A percentile compares a stretch with the other conserved stretches of the same genome.
phyloP scores from a whole-genome alignment of 192 early-diverging fungal species.

The Oehlia diaphana region DNA sequence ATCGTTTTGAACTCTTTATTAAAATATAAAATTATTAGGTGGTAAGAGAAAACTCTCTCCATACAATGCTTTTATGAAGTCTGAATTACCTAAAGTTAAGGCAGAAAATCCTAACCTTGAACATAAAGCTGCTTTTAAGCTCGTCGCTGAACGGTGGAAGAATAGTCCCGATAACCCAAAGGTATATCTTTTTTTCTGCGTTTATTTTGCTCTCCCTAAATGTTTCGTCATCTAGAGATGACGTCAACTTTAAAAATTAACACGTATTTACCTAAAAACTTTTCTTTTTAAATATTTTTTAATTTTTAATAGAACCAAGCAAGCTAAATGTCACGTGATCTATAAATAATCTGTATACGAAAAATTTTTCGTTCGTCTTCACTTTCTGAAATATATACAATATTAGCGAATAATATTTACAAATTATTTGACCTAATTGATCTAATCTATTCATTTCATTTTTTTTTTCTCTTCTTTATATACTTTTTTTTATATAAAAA shows the following conservation, averaged over 20 bases:
- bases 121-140: constrained; percentile 72
- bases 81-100: constrained; percentile 69
- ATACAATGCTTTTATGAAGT: constrained; percentile 75
- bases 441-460: no score
- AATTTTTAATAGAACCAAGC: constrained; percentile 3
- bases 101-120: constrained; percentile 52
- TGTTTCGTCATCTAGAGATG: neutral
- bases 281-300: neutral
- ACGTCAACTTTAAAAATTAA: neutral
- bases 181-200: constrained; percentile 27
- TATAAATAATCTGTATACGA: neutral
- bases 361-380: no score
- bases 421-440: no score
- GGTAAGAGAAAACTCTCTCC: constrained; percentile 53
- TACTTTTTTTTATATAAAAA: no score
- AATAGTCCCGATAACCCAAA: constrained; percentile 65
- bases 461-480: no score
- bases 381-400: no score
- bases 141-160: constrained; percentile 63
- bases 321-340: constrained; percentile 8
- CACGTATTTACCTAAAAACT: neutral
- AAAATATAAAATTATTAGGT: constrained; percentile 11
- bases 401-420: no score
- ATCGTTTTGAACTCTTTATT: neutral
- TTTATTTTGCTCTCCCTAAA: neutral